Percentiles rank a stretch among this genome's conserved stretches.
These are phyloP conservation scores for Aspergillus cristatus DNA, from an alignment of 495 filamentous ascomycete genomes.

Conservation along the genomic window DNA sequence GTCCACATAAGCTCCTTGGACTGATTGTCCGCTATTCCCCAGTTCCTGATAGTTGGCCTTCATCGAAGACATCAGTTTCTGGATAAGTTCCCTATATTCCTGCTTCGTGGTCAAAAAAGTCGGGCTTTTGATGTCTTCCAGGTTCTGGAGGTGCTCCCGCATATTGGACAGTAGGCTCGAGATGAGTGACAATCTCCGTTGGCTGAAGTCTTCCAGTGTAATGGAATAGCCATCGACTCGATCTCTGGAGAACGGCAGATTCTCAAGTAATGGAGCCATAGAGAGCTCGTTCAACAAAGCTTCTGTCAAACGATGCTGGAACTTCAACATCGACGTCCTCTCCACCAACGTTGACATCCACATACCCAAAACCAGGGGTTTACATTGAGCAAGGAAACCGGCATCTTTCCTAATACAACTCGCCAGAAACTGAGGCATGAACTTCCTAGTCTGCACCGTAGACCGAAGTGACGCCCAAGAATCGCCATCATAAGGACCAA, in stretches of 20 bases:
- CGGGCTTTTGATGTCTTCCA: slow-evolving; percentile 18
- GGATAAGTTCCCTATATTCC: slow-evolving; percentile 48
- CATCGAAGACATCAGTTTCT: slow-evolving; percentile 56
- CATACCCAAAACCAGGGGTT: slow-evolving; percentile 38
- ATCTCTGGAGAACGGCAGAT: slow-evolving; percentile 52
- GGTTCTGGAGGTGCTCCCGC: slow-evolving; percentile 41
- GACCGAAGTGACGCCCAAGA: slow-evolving; percentile 55
- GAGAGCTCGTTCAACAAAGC: slow-evolving; percentile 43
- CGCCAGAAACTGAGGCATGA: slow-evolving; percentile 52
- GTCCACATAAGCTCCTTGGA: slow-evolving; percentile 50
- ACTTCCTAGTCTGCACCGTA: slow-evolving; percentile 58
- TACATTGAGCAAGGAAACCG: slow-evolving; percentile 34
- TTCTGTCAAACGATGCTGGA: slow-evolving; percentile 53
- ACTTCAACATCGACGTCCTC: slow-evolving; percentile 55
- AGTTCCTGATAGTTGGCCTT: slow-evolving; percentile 58
- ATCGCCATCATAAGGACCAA: slow-evolving; percentile 44
- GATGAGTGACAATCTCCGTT: slow-evolving; percentile 50
- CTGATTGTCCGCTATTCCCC: slow-evolving; percentile 25
- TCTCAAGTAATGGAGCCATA: slow-evolving; percentile 43
- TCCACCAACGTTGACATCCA: slow-evolving; percentile 59
- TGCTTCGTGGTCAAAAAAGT: slow-evolving; percentile 30
- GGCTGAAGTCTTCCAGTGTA: slow-evolving; percentile 42
- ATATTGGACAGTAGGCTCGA: slow-evolving; percentile 58
- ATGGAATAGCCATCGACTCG: slow-evolving; percentile 37
- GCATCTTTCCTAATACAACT: slow-evolving; percentile 42